Conservation (phyloP, 2,329 filamentous ascomycete species). For the Ramichloridium luteum region DNA sequence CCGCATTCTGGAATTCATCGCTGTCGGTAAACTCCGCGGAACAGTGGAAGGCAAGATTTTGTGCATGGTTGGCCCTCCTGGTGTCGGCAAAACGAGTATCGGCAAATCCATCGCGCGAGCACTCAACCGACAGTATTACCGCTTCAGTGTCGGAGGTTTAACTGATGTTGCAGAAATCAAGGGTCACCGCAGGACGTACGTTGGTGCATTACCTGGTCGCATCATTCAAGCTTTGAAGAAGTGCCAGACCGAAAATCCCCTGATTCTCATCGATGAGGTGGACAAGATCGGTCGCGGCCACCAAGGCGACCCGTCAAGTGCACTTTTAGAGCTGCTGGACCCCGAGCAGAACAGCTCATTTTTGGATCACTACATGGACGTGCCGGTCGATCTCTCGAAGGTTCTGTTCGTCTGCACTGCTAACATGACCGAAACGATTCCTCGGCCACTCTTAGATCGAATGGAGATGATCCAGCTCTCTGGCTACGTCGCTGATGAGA, state of each 20-base stretch:
- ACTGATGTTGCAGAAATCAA: conserved; percentile 99
- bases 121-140: conserved; percentile 90
- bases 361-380: conserved; percentile 96
- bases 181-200: conserved; percentile 89
- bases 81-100: conserved; percentile 97
- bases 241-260: conserved; percentile 94
- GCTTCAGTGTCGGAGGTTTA: conserved; percentile 92
- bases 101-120: conserved; percentile 95
- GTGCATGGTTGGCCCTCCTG: conserved; percentile 92
- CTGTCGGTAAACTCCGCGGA: conserved; percentile 89
- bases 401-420: conserved; percentile 97
- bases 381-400: conserved; percentile 92
- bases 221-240: conserved; percentile 99
- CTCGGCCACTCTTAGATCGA: conserved; percentile 79
- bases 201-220: conserved; percentile 85
- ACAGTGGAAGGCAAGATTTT: conserved; percentile 98
- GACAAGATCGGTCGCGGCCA: conserved; percentile 97
- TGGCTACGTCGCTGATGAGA: conserved; percentile 94
- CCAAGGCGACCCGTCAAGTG: conserved; percentile 91
- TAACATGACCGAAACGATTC: conserved; percentile 98
- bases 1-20: conserved; percentile 94
- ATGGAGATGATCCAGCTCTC: conserved; percentile 98
- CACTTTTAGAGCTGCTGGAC: conserved; percentile 82
- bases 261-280: conserved; percentile 92
- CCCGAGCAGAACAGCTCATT: conserved; percentile 97